Evolutionary conservation across 441 rosid genomes (phyloP).

Genomic region (Gossypium lobatum): DNA sequence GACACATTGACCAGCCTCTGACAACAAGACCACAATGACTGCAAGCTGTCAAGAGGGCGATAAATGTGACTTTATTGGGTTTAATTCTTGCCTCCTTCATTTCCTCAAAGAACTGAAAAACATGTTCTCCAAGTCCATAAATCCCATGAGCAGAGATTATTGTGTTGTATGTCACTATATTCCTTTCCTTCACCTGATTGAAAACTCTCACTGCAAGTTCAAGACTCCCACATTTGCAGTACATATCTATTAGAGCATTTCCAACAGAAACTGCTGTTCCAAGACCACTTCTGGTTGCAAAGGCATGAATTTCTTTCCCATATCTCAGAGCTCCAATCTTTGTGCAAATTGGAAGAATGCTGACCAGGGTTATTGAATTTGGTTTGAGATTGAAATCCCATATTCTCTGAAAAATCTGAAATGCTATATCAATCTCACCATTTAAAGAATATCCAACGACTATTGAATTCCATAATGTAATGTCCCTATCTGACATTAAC

Average conservation of each 20-base stretch:
- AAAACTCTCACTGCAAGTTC: constrained; percentile 27
- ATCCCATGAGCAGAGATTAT: constrained; percentile 28
- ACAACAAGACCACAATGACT: constrained; percentile 29
- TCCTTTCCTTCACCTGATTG: constrained; percentile 21
- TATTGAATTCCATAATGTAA: constrained; percentile 26
- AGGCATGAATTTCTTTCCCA: constrained; percentile 37
- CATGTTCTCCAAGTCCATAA: constrained; percentile 23
- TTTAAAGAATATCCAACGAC: constrained; percentile 25
- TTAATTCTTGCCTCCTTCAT: constrained; percentile 26
- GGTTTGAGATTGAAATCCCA: constrained; percentile 25
- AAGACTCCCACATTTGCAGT: constrained; percentile 29
- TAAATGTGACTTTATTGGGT: constrained; percentile 32
- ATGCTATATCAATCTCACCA: constrained; percentile 9
- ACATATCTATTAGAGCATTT: constrained; percentile 33
- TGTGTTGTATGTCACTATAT: constrained; percentile 29
- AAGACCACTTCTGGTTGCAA: constrained; percentile 24
- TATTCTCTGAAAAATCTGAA: constrained; percentile 17
- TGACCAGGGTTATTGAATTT: constrained; percentile 27
- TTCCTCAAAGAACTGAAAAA: constrained; percentile 21
- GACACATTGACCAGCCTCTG: constrained; percentile 21
- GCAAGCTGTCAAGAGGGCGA: constrained; percentile 29
- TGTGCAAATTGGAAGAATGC: constrained; percentile 31
- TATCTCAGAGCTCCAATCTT: constrained; percentile 20
- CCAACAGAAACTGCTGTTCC: constrained; percentile 18
- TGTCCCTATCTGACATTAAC: constrained; percentile 11